These are phyloP conservation scores for Ophiocordyceps robertsii DNA, from an alignment of 2,329 filamentous ascomycete species.

Conservation along the genomic window DNA sequence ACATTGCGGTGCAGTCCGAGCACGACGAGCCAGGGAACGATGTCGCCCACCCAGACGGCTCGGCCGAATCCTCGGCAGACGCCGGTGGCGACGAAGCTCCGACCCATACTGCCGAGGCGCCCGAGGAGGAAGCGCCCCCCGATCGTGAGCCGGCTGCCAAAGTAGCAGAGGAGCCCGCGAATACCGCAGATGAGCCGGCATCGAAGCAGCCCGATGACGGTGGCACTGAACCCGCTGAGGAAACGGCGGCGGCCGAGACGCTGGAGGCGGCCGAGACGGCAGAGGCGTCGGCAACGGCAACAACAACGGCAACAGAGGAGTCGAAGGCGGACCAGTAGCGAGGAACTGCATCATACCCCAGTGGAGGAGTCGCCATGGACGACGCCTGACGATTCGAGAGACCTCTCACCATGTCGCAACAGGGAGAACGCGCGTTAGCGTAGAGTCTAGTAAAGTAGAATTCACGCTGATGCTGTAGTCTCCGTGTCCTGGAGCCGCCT, in stretches of 20 bases:
- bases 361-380: background rate
- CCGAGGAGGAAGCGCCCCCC: background rate
- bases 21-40: background rate
- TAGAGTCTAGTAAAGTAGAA: too few relatives aligned
- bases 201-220: background rate
- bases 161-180: background rate
- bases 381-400: too few relatives aligned
- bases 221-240: background rate
- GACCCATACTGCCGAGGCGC: background rate
- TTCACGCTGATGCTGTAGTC: too few relatives aligned
- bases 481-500: too few relatives aligned
- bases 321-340: background rate
- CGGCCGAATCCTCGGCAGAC: background rate
- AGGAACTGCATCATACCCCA: background rate
- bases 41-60: background rate
- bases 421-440: too few relatives aligned
- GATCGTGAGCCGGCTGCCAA: background rate
- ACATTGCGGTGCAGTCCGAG: conserved; percentile 1
- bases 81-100: background rate
- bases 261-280: background rate
- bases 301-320: background rate
- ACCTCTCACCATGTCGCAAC: too few relatives aligned
- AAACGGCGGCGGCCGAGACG: background rate
- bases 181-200: background rate
- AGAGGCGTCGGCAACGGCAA: background rate